A percentile compares a stretch with the other conserved stretches of the same genome.
These are phyloP conservation scores for Leccinum fuscescens DNA, from an alignment of 1,284 basidiomycete species.

Conservation along the genomic window DNA sequence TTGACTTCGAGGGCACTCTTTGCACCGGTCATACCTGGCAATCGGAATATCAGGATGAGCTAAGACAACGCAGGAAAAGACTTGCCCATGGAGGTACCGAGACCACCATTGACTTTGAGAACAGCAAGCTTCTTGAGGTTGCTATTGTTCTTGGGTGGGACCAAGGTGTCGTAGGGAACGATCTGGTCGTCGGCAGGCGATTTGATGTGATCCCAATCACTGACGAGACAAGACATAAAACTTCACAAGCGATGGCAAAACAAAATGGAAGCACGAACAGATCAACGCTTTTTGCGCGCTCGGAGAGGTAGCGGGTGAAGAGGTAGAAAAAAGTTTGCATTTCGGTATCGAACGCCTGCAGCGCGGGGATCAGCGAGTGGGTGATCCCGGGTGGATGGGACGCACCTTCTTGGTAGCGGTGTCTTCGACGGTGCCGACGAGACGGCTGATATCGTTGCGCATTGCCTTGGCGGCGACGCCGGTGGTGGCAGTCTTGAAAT, in stretches of 20 bases:
- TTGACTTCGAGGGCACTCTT: slow-evolving; percentile 92
- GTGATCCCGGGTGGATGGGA: slow-evolving; percentile 6
- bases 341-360: slow-evolving; percentile 91
- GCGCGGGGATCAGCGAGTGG: slow-evolving; percentile 13
- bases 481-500: slow-evolving; percentile 98
- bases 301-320: slow-evolving; percentile 96
- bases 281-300: slow-evolving; percentile 92
- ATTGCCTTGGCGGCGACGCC: slow-evolving; percentile 97
- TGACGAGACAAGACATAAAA: slow-evolving; percentile 36
- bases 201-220: slow-evolving; percentile 97
- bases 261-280: slow-evolving; percentile 62
- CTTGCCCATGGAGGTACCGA: slow-evolving; percentile 94
- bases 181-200: slow-evolving; percentile 93
- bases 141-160: slow-evolving; percentile 56
- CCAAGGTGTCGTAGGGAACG: slow-evolving; percentile 80
- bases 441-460: slow-evolving; percentile 96
- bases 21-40: slow-evolving; percentile 84
- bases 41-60: slow-evolving; percentile 13
- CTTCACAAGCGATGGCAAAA: not conserved
- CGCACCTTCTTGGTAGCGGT: slow-evolving; percentile 79
- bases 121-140: slow-evolving; percentile 95
- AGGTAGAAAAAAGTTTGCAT: slow-evolving; percentile 99
- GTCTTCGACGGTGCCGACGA: slow-evolving; percentile 85
- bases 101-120: slow-evolving; percentile 98
- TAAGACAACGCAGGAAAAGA: slow-evolving; percentile 6